Evolutionary conservation across 768 basidiomycete species (phyloP), one percentile per base, ranked within the genome.

Genomic region (Mycena capillaripes): DNA sequence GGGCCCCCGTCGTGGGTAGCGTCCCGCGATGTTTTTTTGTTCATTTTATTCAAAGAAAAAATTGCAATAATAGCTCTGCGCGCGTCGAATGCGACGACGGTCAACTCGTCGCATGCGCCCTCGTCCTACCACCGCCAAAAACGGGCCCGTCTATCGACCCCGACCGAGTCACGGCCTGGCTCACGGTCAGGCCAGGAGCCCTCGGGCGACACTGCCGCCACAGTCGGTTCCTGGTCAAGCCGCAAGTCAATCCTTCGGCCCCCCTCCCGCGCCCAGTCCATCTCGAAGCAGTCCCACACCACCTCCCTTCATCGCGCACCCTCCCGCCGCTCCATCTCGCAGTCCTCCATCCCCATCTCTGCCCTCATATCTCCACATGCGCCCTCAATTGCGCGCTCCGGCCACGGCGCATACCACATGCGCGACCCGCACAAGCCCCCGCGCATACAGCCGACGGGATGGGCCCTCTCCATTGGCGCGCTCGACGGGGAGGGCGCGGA

Each of bases 321-420:
- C 12, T 75, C 74, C 17, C 69, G 74, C 27, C 70, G 70, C 19
- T 75, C 74, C 42, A 60, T 72, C 27, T 75, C 70, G 38, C 70
- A 71, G 40, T 60, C 74, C 23, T 72, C 70, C 42, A 75, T 75
- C 52, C 74, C 74, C 60, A 75, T 75, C 42, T 71, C 70, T 50
- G 74, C 74, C 34, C 56, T 89, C 68, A 80, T 89, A 53, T 84
- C 86, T n/a, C 88, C 88, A 1, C 88, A 87, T 72, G 87, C 86
- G 9, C 89, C 87, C 3, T 88, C 87, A 17, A 70, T 89, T 56
- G 80, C 81, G 50, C 82, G 79, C 40, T 87, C 86, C 11, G 61
- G 56, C 16, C 17, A 36, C 36, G 27, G 82, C 52, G 80, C 81
- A 10, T 89, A 86, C 69, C 88, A 89, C 72, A 89, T 89, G 89